phyloP scores from a whole-genome alignment of 2,329 filamentous ascomycete species.

The Tolypocladium guangdongense region DNA sequence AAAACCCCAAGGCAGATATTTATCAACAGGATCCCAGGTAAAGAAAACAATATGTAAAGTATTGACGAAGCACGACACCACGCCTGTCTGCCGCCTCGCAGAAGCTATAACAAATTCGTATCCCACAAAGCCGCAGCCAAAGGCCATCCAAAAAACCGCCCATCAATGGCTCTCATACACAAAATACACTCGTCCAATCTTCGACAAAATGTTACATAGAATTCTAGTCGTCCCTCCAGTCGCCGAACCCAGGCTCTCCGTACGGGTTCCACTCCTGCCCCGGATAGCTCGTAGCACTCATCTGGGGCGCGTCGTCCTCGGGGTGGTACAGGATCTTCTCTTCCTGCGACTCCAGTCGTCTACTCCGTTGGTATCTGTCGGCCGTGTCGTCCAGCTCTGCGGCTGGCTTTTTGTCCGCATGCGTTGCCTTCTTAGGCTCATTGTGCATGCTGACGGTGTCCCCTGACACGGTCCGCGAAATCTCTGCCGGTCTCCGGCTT shows the following conservation, averaged over 20 bases:
- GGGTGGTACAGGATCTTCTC: constrained; percentile 40
- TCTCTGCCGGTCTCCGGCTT: background rate
- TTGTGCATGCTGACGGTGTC: constrained; percentile 1
- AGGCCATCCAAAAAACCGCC: background rate
- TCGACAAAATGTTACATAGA: background rate
- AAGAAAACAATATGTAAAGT: background rate
- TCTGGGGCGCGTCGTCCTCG: constrained; percentile 35
- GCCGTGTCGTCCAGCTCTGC: constrained; percentile 30
- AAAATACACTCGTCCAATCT: background rate
- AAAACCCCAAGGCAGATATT: too few relatives aligned
- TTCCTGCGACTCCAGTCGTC: constrained; percentile 34
- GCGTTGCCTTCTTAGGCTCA: background rate
- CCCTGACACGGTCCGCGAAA: background rate
- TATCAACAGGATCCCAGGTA: too few relatives aligned
- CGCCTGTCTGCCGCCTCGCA: background rate
- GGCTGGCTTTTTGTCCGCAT: constrained; percentile 6
- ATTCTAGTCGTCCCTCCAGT: constrained; percentile 12
- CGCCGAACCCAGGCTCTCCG: constrained; percentile 18
- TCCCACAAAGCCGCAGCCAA: background rate
- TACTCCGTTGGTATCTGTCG: constrained; percentile 33
- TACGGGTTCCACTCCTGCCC: constrained; percentile 61
- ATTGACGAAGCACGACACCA: background rate
- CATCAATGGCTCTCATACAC: background rate
- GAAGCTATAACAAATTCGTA: background rate
- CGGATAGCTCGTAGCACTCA: constrained; percentile 59